These are phyloP conservation scores for Saccharomyces hybrid DNA, from an alignment of 1,139 yeast genomes.

Conservation along the genomic window DNA sequence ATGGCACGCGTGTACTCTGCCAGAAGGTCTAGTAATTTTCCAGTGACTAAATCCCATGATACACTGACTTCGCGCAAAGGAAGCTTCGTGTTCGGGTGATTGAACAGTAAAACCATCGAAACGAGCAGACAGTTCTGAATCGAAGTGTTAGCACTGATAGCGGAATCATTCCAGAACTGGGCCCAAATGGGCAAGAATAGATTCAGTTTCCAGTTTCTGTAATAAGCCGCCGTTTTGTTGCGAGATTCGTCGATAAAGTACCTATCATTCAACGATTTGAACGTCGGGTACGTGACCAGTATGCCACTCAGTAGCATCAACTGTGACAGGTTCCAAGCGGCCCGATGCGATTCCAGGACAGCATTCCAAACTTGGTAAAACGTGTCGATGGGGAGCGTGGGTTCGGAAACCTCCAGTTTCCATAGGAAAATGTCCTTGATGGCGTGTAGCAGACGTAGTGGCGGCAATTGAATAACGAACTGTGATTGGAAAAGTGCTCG, in stretches of 20 bases:
- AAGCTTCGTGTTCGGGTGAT: neutral
- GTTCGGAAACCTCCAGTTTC: slow-evolving; percentile 30
- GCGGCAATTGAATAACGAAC: slow-evolving; percentile 10
- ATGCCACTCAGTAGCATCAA: slow-evolving; percentile 25
- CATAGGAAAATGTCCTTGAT: slow-evolving; percentile 21
- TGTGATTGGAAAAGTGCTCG: slow-evolving; percentile 14
- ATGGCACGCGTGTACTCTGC: neutral
- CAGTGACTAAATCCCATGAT: neutral
- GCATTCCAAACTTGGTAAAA: slow-evolving; percentile 23
- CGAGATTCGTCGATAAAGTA: slow-evolving; percentile 21
- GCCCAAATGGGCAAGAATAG: slow-evolving; percentile 22
- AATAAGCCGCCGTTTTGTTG: slow-evolving; percentile 11
- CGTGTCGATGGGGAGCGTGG: slow-evolving; percentile 16
- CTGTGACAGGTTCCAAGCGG: slow-evolving; percentile 20
- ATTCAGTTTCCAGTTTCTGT: slow-evolving; percentile 18
- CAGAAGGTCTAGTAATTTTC: neutral
- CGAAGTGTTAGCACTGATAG: neutral
- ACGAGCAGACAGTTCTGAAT: neutral
- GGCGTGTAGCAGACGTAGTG: slow-evolving; percentile 15
- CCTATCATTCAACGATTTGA: slow-evolving; percentile 14
- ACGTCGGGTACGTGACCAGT: slow-evolving; percentile 15
- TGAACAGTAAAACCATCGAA: neutral
- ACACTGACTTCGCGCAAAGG: neutral
- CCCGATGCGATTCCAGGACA: slow-evolving; percentile 9
- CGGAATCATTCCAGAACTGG: slow-evolving; percentile 4